Base-by-base conservation (phyloP, 2,329 filamentous ascomycete genomes). In the Plectosphaerella sp. region DNA sequence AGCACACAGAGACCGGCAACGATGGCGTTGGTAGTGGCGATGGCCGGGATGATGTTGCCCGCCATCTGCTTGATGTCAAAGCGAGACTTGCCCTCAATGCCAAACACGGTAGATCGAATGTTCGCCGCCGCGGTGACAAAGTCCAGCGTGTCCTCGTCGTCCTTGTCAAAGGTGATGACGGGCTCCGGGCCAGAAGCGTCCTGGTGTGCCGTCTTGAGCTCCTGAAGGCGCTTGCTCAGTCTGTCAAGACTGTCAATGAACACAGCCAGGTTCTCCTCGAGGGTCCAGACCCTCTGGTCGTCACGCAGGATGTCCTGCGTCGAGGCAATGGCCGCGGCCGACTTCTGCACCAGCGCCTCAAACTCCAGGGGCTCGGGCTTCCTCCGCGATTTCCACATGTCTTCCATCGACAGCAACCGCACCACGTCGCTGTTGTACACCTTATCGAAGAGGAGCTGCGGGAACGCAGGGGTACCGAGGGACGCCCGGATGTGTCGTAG, bases 61-160 rank as follows among this genome's bases (percentile, higher is more conserved):
- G 94, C 94, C 93, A 97, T 99, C 71, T 99, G 89, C 73, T 99
- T 99, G 62, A 94, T 92, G 65, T 97, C 92, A 64, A 97, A 99
- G 54, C 95, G 91, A 20, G 91, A 96, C 67, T 91, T 93, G 5
- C 77, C 73, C 50, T 93, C 88, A 53, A 99, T 96, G 52, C 86
- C 88, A 64, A 99, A 99, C n/a, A 96, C 79, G 22, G 83, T 77
- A 1, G 93, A 94, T 45, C 94, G 84, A 22, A 99, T 82, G 63
- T 99, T 99, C 28, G 93, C 91, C 59, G 88, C 90, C 1, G 94
- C 85, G 1, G 91, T 83, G 7, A 99, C 94, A 67, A 99, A 97
- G 64, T 99, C 92, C 8, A 99, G 78, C 0, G 93, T 97, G 64
- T 97, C 93, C 36, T 87, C 83, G 63, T 99, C 94, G 65, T 99